phyloP scores from a whole-genome alignment of 495 filamentous ascomycete genomes.

The Aspergillus taichungensis region DNA sequence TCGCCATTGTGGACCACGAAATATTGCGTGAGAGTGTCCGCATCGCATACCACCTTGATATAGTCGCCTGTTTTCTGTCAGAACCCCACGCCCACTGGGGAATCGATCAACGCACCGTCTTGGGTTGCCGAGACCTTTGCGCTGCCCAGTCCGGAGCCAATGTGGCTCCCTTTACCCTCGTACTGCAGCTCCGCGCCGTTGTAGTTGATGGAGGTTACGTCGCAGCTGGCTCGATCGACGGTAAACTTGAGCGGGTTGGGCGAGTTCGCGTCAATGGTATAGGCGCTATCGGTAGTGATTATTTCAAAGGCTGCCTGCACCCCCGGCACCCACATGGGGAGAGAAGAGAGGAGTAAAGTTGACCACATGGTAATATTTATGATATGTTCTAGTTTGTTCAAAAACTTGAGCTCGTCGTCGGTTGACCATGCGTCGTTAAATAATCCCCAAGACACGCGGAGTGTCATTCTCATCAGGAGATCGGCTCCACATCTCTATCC shows the following conservation, averaged over 20 bases:
- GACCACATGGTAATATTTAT: slow-evolving; percentile 12
- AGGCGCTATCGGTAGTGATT: slow-evolving; percentile 20
- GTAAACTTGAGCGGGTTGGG: slow-evolving; percentile 47
- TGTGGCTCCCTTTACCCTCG: slow-evolving; percentile 41
- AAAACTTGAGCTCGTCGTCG: too few relatives aligned
- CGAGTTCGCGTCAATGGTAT: slow-evolving; percentile 47
- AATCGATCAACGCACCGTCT: slow-evolving; percentile 21
- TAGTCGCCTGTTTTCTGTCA: slow-evolving; percentile 32
- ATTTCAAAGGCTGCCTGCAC: slow-evolving; percentile 26
- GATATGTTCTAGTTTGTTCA: background rate
- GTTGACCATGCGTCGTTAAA: background rate
- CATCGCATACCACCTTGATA: slow-evolving; percentile 54
- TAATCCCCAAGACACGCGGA: background rate
- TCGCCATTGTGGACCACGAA: slow-evolving; percentile 51
- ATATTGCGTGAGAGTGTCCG: slow-evolving; percentile 54
- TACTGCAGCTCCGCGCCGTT: slow-evolving; percentile 51
- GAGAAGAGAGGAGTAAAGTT: slow-evolving; percentile 13
- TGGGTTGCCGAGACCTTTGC: slow-evolving; percentile 45
- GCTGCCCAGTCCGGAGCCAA: slow-evolving; percentile 52
- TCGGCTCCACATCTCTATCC: too few relatives aligned
- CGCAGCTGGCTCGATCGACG: slow-evolving; percentile 47
- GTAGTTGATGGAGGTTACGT: slow-evolving; percentile 55
- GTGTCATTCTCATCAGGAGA: background rate
- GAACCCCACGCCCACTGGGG: slow-evolving; percentile 11
- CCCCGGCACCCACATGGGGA: slow-evolving; percentile 14